A percentile compares a stretch with the other conserved stretches of the same genome.
Evolutionary conservation across 2,329 filamentous ascomycete species (phyloP).

Genomic region (Alternaria metachromatica): DNA sequence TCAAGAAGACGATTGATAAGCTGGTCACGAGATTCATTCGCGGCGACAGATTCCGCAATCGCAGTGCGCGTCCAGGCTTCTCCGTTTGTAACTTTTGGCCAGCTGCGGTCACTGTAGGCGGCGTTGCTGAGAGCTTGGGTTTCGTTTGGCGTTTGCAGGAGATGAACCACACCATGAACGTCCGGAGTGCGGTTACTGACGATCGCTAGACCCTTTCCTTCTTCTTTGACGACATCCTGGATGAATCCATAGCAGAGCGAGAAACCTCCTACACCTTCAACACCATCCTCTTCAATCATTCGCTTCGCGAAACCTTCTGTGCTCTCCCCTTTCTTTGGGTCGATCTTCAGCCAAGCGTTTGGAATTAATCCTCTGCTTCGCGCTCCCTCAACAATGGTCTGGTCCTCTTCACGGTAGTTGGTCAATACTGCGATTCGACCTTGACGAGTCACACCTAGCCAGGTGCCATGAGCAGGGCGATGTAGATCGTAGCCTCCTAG

Average conservation of each 20-base stretch:
- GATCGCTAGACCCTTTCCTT: conserved; percentile 55
- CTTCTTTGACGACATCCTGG: conserved; percentile 49
- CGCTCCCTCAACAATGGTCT: conserved; percentile 51
- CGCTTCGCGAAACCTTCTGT: conserved; percentile 61
- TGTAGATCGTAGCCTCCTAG: conserved; percentile 68
- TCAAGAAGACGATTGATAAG: conserved; percentile 61
- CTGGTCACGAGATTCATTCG: conserved; percentile 54
- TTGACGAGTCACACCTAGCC: conserved; percentile 67
- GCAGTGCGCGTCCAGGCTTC: conserved; percentile 60
- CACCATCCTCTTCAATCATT: conserved; percentile 62
- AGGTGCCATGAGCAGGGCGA: conserved; percentile 66
- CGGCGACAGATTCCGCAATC: conserved; percentile 54
- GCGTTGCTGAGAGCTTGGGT: conserved; percentile 69
- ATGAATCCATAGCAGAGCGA: conserved; percentile 66
- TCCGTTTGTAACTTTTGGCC: conserved; percentile 67
- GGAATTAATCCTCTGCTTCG: conserved; percentile 66
- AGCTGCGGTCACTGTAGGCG: conserved; percentile 63
- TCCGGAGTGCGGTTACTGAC: conserved; percentile 68
- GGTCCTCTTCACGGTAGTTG: conserved; percentile 65
- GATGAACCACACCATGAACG: conserved; percentile 58
- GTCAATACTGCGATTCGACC: conserved; percentile 68
- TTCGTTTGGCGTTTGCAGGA: conserved; percentile 57
- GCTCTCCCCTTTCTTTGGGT: conserved; percentile 41
- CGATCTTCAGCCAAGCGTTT: conserved; percentile 63
- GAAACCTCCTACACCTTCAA: conserved; percentile 67